Conservation (phyloP, 2,329 filamentous ascomycete species). For the Curvularia sp. region DNA sequence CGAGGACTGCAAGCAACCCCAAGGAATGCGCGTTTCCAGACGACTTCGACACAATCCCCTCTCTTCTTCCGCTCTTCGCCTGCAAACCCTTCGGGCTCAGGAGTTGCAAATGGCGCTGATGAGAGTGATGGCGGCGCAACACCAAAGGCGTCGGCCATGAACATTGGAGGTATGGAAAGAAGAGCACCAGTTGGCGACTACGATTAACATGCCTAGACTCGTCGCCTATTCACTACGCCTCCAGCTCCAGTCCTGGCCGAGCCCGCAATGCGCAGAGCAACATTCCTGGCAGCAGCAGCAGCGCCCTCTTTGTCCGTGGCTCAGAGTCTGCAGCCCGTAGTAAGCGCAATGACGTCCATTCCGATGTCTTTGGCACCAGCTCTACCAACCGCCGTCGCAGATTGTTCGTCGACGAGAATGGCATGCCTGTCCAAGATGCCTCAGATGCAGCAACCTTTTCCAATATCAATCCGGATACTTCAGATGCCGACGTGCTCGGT, state of each 20-base stretch:
- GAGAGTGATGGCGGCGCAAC: conserved; percentile 71
- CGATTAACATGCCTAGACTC: conserved; percentile 68
- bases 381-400: conserved; percentile 61
- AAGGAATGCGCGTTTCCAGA: conserved; percentile 53
- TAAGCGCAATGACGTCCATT: conserved; percentile 85
- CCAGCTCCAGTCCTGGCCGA: conserved; percentile 85
- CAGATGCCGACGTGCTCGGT: conserved; percentile 86
- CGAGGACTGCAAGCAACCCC: conserved; percentile 56
- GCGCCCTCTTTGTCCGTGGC: conserved; percentile 80
- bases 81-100: conserved; percentile 53
- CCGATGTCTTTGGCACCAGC: conserved; percentile 64
- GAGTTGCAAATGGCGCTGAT: conserved; percentile 51
- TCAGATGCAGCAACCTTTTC: conserved; percentile 71
- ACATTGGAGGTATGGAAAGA: conserved; percentile 66
- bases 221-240: conserved; percentile 88
- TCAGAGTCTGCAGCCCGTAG: conserved; percentile 65
- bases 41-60: conserved; percentile 68
- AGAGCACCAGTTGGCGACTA: background rate
- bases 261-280: conserved; percentile 66
- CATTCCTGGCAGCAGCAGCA: conserved; percentile 81
- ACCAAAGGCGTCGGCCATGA: conserved; percentile 69
- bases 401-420: conserved; percentile 70
- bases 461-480: conserved; percentile 80
- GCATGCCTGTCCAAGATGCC: conserved; percentile 61
- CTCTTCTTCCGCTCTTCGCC: conserved; percentile 76